Conservation (phyloP, 345 rosid species). For the Moricandia arvensis region DNA sequence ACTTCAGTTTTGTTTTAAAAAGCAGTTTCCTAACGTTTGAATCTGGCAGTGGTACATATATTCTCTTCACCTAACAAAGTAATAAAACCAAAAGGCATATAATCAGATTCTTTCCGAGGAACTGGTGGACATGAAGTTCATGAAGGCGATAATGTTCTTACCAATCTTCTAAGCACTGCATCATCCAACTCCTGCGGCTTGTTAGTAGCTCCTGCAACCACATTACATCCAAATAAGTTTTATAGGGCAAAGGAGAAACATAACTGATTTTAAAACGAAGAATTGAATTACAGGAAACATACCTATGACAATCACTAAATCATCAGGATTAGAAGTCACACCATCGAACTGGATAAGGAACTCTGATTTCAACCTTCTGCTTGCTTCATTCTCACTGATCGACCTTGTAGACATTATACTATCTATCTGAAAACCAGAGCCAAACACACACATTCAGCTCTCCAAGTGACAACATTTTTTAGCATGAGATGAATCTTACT, state of each 20-base stretch:
- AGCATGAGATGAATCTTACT: neutral
- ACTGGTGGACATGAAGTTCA: neutral
- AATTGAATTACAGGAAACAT: constrained; percentile 22
- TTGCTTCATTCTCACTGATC: constrained; percentile 85
- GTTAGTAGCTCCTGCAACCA: constrained; percentile 84
- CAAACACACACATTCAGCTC: constrained; percentile 22
- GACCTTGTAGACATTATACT: constrained; percentile 89
- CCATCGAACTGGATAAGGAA: constrained; percentile 94
- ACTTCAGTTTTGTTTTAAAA: constrained; percentile 68
- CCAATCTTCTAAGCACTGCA: constrained; percentile 95
- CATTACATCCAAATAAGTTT: constrained; percentile 3
- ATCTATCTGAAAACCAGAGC: constrained; percentile 61
- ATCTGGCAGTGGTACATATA: constrained; percentile 87
- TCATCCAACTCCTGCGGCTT: constrained; percentile 98
- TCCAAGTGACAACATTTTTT: constrained; percentile 5
- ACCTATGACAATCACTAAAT: constrained; percentile 89
- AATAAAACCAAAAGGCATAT: neutral
- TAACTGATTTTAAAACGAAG: neutral
- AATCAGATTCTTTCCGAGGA: neutral
- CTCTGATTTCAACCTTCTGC: constrained; percentile 94
- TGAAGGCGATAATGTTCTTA: constrained; percentile 33
- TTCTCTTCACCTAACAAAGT: constrained; percentile 73
- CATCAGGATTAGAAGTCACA: constrained; percentile 80
- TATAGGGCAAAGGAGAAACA: neutral
- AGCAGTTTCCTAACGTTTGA: constrained; percentile 70